Evolutionary conservation across 179 eudicot species (phyloP).

Genomic region (Sideroxylon spinosum): DNA sequence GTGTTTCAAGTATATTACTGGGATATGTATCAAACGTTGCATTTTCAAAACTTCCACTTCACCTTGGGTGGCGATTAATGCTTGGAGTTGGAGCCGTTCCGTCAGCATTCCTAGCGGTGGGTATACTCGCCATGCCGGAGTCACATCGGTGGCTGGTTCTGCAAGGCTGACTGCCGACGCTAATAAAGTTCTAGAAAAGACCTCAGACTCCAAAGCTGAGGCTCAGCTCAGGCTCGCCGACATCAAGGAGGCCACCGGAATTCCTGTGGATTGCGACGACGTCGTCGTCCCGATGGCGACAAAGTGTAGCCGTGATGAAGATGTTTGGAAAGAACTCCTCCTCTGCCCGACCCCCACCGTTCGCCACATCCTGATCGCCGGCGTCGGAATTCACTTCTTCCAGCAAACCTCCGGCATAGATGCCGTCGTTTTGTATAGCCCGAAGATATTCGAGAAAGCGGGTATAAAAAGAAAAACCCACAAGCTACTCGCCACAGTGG

Average conservation of each 20-base stretch:
- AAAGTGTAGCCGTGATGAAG: constrained; percentile 29
- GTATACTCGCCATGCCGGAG: constrained; percentile 48
- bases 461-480: constrained; percentile 29
- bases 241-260: constrained; percentile 51
- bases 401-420: constrained; percentile 51
- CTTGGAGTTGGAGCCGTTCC: constrained; percentile 51
- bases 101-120: constrained; percentile 33
- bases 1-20: constrained; percentile 30
- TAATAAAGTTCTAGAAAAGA: constrained; percentile 32
- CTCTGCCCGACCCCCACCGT: constrained; percentile 39
- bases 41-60: constrained; percentile 37
- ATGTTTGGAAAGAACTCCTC: constrained; percentile 45
- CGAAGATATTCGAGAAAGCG: constrained; percentile 41
- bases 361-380: constrained; percentile 34
- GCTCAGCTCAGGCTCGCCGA: constrained; percentile 35
- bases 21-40: constrained; percentile 50
- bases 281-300: constrained; percentile 30
- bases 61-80: constrained; percentile 51
- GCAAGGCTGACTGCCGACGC: constrained; percentile 52
- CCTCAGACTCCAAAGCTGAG: constrained; percentile 40
- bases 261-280: constrained; percentile 40
- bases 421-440: constrained; percentile 48
- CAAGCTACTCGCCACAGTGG: constrained; percentile 38
- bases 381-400: constrained; percentile 47
- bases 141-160: constrained; percentile 56